Evolutionary conservation across 768 basidiomycete species (phyloP), one percentile per base, ranked within the genome.

Genomic region (Cystofilobasidium bisporidii): DNA sequence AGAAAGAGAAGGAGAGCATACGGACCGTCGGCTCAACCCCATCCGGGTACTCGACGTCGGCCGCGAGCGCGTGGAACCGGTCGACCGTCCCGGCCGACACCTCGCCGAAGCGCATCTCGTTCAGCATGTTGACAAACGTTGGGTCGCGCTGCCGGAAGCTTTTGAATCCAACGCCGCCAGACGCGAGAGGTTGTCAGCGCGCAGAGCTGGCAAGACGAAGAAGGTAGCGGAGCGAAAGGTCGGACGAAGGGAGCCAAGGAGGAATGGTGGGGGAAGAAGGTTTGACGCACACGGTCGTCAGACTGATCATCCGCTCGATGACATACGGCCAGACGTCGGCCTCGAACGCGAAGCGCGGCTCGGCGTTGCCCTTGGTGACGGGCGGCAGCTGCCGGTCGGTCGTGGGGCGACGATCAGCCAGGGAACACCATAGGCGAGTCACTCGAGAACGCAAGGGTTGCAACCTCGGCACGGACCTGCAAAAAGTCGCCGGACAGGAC

Each of bases 81-180:
- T 73, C 66, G 69, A 91, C 85, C 0, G 91, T 92, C n/a, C 79
- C 78, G 3, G 73, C 70, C 1, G 85, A 82, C 40, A 98, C 77
- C 20, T 72, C 79, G 3, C 96, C 96, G 72, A 90, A 94, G 20
- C 96, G 85, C 96, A 98, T 98, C 76, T 98, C 93, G 75, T 97
- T 98, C 60, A 98, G 81, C 91, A 98, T 98, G 75, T 89, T 82
- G 61, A 99, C 84, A 36, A 69, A 69, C 17, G 22, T 11, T 1
- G 47, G 30, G 40, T 45, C 32, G 22, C 17, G 18, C 22, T 33
- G 53, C 18, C 53, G 53, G 53, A 56, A 56, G 53, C 50, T 55
- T 15, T 22, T 6, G 20, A 47, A 18, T 9, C 11, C 45, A 20
- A 47, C 11, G 6, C 45, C n/a, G n/a, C n/a, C n/a, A n/a, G n/a